Base-by-base conservation (phyloP, 1,139 yeast genomes). In the Hyphopichia wangnamkhiaoensis region DNA sequence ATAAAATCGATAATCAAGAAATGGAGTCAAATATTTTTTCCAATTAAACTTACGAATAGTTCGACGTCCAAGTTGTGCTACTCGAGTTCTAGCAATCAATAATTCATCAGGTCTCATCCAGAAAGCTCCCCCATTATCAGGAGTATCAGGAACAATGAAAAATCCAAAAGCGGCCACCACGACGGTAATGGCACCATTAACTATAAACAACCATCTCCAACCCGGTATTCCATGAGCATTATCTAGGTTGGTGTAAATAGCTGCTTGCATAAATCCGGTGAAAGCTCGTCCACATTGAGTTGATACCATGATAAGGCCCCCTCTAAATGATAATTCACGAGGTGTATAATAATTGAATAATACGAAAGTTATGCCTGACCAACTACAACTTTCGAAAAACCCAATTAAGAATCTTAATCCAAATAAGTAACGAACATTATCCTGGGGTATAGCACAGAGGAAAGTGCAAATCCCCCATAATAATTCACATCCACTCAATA, bases 401-500 rank as follows among this genome's bases (percentile, higher is more conserved):
- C 55, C 56, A 31, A 46, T 44, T 34, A 49, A 51, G 43, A 46
- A 49, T 10, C 57, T 32, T 27, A 53, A 31, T 47, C 40, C 47
- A 44, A 26, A 48, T 27, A 8, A 48, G 42, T 47, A 50, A 43
- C 14, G 40, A 23, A 12, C 45, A 45, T 37, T 12, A 44, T 35
- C 4, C 48, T 49, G 17, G 45, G 41, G 38, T 43, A 46, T 31
- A 33, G 33, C 33, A 30, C 33, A 30, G n/a, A 72, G 54, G 21
- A 73, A 54, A 0, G 83, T 77, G 38, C 78, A 54, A 4, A 71
- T 43, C 1, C 79, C 74, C 83, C 84, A 79, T 12, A 67, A 44
- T 5, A 75, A 43, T 45, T 78, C 82, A 43, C 78, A 60, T 30
- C 59, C 52, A 53, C 81, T 71, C 35, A 76, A 50, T 21, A 21